Evolutionary conservation across 1,284 basidiomycete genomes (phyloP).

Genomic region (Agroathelia rolfsii): DNA sequence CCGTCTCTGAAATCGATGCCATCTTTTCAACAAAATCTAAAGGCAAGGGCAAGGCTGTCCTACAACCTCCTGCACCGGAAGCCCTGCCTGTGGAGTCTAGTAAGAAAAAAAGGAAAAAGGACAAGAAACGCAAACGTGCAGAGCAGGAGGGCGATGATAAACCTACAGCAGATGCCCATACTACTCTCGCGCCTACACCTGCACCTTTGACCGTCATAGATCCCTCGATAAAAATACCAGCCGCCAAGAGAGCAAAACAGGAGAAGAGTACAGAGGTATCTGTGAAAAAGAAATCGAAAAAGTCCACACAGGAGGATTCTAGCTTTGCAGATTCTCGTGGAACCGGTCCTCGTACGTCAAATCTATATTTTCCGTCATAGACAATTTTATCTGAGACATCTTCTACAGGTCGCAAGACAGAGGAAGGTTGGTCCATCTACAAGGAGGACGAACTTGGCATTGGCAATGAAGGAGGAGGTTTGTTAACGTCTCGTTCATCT

Average conservation of each 20-base stretch:
- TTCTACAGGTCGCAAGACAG: constrained; percentile 63
- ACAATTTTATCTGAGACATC: constrained; percentile 9
- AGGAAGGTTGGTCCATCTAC: constrained; percentile 78
- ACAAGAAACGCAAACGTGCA: constrained; percentile 31
- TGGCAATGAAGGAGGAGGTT: constrained; percentile 66
- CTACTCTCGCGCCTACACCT: too few species aligned
- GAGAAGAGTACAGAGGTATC: too few species aligned
- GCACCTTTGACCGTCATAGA: constrained; percentile 53
- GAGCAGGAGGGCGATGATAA: constrained; percentile 15
- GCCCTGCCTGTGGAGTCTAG: constrained; percentile 18
- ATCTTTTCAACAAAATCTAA: constrained; percentile 59
- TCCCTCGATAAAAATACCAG: constrained; percentile 30
- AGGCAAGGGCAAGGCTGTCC: constrained; percentile 16
- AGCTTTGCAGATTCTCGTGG: constrained; percentile 74
- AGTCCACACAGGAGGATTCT: constrained; percentile 31
- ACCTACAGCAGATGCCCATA: too few species aligned
- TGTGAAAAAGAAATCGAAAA: too few species aligned
- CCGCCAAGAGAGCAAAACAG: constrained; percentile 26
- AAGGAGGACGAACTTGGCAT: constrained; percentile 84
- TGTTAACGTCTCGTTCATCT: constrained; percentile 18
- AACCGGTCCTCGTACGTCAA: constrained; percentile 53
- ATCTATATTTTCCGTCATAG: constrained; percentile 5
- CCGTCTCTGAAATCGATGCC: constrained; percentile 67
- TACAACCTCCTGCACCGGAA: constrained; percentile 13
- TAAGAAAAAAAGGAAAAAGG: constrained; percentile 32